Evolutionary conservation across 2,329 filamentous ascomycete genomes (phyloP).

Genomic region (Cordyceps sp.): DNA sequence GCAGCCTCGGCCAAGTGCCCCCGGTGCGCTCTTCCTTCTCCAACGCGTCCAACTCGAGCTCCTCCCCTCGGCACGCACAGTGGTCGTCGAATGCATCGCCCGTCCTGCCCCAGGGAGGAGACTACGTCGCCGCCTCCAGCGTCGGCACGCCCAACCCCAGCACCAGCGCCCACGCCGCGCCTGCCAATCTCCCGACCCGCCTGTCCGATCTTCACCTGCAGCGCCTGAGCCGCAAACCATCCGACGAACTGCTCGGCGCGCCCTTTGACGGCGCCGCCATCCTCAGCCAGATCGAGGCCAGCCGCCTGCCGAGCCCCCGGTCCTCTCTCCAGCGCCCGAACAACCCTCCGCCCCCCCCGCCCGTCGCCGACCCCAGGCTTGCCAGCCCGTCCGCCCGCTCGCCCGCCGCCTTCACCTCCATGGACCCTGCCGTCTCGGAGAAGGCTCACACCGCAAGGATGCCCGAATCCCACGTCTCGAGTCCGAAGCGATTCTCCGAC

Average conservation of each 20-base stretch:
- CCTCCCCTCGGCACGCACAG: constrained; percentile 27
- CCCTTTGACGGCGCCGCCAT: constrained; percentile 49
- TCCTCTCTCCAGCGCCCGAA: constrained; percentile 13
- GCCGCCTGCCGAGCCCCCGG: constrained; percentile 20
- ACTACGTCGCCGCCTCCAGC: constrained; percentile 4
- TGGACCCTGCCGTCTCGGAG: constrained; percentile 21
- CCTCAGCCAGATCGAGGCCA: constrained; percentile 41
- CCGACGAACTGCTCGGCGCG: constrained; percentile 46
- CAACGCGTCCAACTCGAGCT: constrained; percentile 31
- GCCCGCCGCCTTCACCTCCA: constrained; percentile 36
- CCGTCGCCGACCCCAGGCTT: constrained; percentile 35
- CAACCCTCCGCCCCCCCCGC: constrained; percentile 22
- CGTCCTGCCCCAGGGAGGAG: constrained; percentile 24
- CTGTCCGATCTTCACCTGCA: constrained; percentile 6
- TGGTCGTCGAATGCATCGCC: constrained; percentile 30
- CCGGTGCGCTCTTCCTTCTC: constrained; percentile 27
- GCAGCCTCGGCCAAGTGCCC: constrained; percentile 43
- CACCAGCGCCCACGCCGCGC: constrained; percentile 4
- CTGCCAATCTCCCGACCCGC: constrained; percentile 6
- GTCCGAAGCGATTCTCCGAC: constrained; percentile 63
- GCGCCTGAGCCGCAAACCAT: constrained; percentile 13
- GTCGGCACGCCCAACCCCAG: no score
- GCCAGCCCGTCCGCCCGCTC: constrained; percentile 40
- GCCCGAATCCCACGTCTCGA: constrained; percentile 26
- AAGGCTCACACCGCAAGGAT: constrained; percentile 15